Evolutionary conservation across 345 rosid genomes (phyloP).

Genomic region (Salix brachista): DNA sequence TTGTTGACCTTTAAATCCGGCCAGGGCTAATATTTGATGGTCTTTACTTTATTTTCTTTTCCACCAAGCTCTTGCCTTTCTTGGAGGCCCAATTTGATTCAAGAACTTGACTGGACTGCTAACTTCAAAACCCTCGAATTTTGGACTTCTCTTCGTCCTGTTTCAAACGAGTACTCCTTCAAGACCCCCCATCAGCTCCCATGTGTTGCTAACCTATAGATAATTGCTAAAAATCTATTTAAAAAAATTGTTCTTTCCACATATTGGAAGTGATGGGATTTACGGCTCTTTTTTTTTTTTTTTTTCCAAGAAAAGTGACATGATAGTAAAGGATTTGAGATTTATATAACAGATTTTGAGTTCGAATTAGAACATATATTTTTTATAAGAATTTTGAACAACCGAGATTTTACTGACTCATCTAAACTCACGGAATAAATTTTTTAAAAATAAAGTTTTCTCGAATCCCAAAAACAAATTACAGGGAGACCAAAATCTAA

Average conservation of each 20-base stretch:
- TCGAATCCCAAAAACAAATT: too few relatives aligned
- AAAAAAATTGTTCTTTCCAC: neutral
- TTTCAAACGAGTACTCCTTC: slow-evolving; percentile 37
- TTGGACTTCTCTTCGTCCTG: slow-evolving; percentile 23
- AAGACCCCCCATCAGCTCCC: neutral
- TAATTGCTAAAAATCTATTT: neutral
- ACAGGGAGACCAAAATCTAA: too few relatives aligned
- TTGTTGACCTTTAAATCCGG: slow-evolving; percentile 35
- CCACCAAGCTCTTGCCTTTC: slow-evolving; percentile 61
- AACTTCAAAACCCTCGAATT: slow-evolving; percentile 25
- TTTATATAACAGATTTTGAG: too few relatives aligned
- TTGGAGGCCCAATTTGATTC: slow-evolving; percentile 53
- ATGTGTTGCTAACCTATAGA: neutral
- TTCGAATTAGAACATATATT: too few relatives aligned
- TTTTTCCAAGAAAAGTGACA: neutral
- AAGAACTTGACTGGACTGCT: slow-evolving; percentile 61
- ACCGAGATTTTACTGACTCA: too few relatives aligned
- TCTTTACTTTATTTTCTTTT: slow-evolving; percentile 52
- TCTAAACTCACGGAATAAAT: too few relatives aligned
- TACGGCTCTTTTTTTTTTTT: neutral
- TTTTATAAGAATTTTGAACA: too few relatives aligned
- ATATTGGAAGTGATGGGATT: slow-evolving; percentile 13
- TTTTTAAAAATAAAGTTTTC: too few relatives aligned
- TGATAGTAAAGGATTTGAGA: neutral
- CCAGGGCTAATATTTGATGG: slow-evolving; percentile 42